Base-by-base conservation (phyloP, 192 early-diverging fungal genomes). In the Rhizoclosmatium sp. region DNA sequence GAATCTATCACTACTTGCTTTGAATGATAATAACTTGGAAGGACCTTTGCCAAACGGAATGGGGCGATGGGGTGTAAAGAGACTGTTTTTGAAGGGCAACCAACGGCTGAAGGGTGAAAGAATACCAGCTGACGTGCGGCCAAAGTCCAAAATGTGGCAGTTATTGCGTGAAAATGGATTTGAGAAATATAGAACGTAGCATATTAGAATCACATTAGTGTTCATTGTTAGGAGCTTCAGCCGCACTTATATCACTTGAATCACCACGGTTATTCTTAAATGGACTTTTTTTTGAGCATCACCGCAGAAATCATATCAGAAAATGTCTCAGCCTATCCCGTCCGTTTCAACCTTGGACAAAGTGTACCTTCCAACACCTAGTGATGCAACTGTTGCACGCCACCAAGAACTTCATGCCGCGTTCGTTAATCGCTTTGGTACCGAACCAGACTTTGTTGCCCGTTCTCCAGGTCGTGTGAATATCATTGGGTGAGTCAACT, bases 401-500 rank as follows among this genome's bases (percentile, higher is more conserved):
- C 23, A 62, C 7, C 4, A 41, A n/a, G 4, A n/a, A 7, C 72
- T 75, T 3, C 40, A 19, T 7, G 40, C n/a, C 2, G 56, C 59
- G 40, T 75, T 75, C 45, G 9, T 7, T 4, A 14, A 59, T 19
- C 19, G 59, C 2, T 75, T 44, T 62, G 72, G 60, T 3, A 23
- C 4, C 59, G 69, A 81, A 51, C 94, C 96, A 0, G 90, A 93
- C 46, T 96, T 96, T 83, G 91, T 94, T 65, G 94, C 92, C 48
- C 92, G 97, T 45, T 92, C 94, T 2, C 96, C 97, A 2, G 97
- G 97, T 48, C 89, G 96, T n/a, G 95, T 97, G 45, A 98, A 98
- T 86, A 86, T 98, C 46, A 98, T 98, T 80, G 97, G 85, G 62
- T 21, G 16, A 31, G 31, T 31, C 31, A 31, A 31, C 31, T 31